Evolutionary conservation across 2,329 filamentous ascomycete genomes (phyloP).

Genomic region (Diaporthe caulivora): DNA sequence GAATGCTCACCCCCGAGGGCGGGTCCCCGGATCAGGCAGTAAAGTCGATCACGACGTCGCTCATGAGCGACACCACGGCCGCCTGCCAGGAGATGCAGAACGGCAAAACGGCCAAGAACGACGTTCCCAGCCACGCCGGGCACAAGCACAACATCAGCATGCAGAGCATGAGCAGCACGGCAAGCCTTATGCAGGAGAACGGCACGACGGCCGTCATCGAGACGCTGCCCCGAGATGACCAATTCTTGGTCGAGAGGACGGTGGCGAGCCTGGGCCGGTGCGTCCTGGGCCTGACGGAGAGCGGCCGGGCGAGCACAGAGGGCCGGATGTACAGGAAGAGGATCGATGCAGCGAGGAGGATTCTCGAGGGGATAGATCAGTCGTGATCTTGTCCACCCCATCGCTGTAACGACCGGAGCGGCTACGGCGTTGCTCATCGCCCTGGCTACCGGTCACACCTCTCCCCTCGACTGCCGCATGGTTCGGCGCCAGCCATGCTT

Average conservation of each 20-base stretch:
- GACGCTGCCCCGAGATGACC: slow-evolving; percentile 66
- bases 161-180: slow-evolving; percentile 36
- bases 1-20: slow-evolving; percentile 59
- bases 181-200: slow-evolving; percentile 40
- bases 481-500: neutral
- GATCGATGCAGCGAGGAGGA: slow-evolving; percentile 79
- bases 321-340: slow-evolving; percentile 75
- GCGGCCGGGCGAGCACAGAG: slow-evolving; percentile 66
- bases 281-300: slow-evolving; percentile 69
- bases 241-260: slow-evolving; percentile 69
- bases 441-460: neutral
- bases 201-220: slow-evolving; percentile 55
- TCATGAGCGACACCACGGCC: slow-evolving; percentile 62
- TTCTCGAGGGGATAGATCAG: slow-evolving; percentile 76
- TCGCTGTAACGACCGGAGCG: neutral
- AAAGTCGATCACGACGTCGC: slow-evolving; percentile 59
- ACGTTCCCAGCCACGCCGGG: neutral
- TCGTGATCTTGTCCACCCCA: neutral
- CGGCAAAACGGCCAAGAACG: slow-evolving; percentile 26
- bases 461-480: neutral
- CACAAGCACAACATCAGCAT: slow-evolving; percentile 42
- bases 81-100: slow-evolving; percentile 50
- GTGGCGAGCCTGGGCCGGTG: slow-evolving; percentile 72
- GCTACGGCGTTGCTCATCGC: neutral
- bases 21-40: slow-evolving; percentile 64